These are phyloP conservation scores for Amylostereum areolatum DNA, from an alignment of 1,284 basidiomycete genomes.

Conservation along the genomic window DNA sequence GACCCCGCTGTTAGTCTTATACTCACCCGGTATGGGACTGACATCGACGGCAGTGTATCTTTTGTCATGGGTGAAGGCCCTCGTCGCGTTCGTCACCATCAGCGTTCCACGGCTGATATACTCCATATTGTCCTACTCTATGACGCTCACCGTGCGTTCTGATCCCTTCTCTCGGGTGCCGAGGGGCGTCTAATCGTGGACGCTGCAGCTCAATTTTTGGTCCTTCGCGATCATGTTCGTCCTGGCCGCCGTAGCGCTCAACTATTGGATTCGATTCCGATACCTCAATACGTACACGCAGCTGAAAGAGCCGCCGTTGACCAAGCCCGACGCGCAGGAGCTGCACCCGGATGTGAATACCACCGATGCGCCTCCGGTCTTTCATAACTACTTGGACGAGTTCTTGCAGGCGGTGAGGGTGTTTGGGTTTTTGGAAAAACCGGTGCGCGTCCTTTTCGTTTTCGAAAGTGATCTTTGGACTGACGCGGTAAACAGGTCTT, in stretches of 20 bases:
- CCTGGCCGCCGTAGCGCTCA: constrained; percentile 59
- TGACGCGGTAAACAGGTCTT: constrained; percentile 58
- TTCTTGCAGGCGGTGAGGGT: constrained; percentile 91
- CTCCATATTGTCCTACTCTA: constrained; percentile 78
- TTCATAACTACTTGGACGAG: constrained; percentile 94
- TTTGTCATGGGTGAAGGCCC: constrained; percentile 65
- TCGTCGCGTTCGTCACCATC: constrained; percentile 75
- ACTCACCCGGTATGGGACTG: neutral
- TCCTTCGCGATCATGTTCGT: constrained; percentile 76
- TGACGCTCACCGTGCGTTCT: constrained; percentile 71
- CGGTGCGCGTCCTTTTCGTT: constrained; percentile 42
- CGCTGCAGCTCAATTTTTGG: constrained; percentile 76
- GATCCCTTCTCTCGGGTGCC: too few species aligned
- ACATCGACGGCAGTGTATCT: constrained; percentile 57
- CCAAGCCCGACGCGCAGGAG: constrained; percentile 73
- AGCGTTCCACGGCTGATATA: constrained; percentile 74
- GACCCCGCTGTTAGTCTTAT: neutral
- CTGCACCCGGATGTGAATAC: constrained; percentile 86
- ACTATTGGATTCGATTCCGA: constrained; percentile 81
- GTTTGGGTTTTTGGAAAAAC: constrained; percentile 94
- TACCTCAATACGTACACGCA: constrained; percentile 76
- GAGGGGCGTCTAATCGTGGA: neutral
- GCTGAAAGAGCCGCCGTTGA: constrained; percentile 80
- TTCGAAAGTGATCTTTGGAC: neutral
- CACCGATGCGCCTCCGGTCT: constrained; percentile 64